A percentile compares a stretch with the other conserved stretches of the same genome.
phyloP scores from a whole-genome alignment of 2,329 filamentous ascomycete genomes.

The Ophiostoma triangulosporum region DNA sequence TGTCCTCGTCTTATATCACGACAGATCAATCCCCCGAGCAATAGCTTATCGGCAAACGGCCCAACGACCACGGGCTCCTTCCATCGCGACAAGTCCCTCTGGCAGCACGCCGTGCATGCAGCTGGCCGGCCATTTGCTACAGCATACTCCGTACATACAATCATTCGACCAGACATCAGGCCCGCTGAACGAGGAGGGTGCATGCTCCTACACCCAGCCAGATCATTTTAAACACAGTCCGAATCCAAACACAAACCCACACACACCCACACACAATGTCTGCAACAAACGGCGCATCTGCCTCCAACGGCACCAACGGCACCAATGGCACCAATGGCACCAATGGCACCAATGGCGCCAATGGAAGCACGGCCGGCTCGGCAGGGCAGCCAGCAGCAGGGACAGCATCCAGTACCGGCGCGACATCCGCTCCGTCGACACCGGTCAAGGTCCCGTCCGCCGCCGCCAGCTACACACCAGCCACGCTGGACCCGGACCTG shows the following conservation, averaged over 20 bases:
- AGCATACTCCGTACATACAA: too few species aligned
- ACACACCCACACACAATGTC: background rate
- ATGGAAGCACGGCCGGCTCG: background rate
- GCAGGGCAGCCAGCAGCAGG: background rate
- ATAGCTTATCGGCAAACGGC: too few species aligned
- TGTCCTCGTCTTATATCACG: too few species aligned
- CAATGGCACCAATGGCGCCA: background rate
- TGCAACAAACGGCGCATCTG: background rate
- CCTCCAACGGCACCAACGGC: background rate
- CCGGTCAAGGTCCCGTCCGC: conserved; percentile 48
- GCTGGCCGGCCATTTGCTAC: too few species aligned
- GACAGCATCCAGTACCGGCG: background rate
- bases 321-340: background rate
- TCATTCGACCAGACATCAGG: too few species aligned
- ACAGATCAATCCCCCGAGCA: too few species aligned
- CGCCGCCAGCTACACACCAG: conserved; percentile 45
- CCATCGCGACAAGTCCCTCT: too few species aligned
- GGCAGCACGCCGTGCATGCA: too few species aligned
- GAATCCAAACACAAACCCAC: background rate
- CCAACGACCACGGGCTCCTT: too few species aligned
- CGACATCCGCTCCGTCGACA: conserved; percentile 27
- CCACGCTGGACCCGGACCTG: conserved; percentile 47
- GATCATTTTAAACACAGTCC: too few species aligned
- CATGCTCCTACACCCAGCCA: background rate
- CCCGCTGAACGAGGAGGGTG: too few species aligned